phyloP scores from a whole-genome alignment of 2,329 filamentous ascomycete genomes.

The Ophiosphaerella korrae region DNA sequence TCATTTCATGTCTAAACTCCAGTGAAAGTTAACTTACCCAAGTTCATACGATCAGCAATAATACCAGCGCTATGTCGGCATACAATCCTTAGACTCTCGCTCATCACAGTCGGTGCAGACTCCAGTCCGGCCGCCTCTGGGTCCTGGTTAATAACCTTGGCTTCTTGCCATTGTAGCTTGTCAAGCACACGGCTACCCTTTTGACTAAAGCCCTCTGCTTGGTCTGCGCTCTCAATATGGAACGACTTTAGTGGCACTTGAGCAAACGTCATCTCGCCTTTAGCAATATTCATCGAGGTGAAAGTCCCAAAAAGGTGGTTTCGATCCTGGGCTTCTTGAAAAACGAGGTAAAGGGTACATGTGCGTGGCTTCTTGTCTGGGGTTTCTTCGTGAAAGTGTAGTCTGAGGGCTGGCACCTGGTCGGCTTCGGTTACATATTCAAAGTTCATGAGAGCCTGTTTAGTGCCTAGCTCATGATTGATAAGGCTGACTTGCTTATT shows the following conservation, averaged over 20 bases:
- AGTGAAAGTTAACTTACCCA: constrained; percentile 53
- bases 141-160: constrained; percentile 74
- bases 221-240: constrained; percentile 63
- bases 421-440: constrained; percentile 66
- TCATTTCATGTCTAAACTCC: background rate
- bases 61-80: constrained; percentile 77
- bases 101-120: constrained; percentile 70
- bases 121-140: constrained; percentile 61
- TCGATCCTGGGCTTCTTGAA: constrained; percentile 73
- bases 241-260: constrained; percentile 71
- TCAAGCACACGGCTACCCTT: constrained; percentile 49
- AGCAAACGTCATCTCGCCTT: constrained; percentile 71
- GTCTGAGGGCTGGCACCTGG: constrained; percentile 70
- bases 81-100: constrained; percentile 76
- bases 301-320: constrained; percentile 73
- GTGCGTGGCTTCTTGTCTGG: constrained; percentile 52
- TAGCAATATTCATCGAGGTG: constrained; percentile 70
- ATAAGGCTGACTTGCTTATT: constrained; percentile 79
- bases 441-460: constrained; percentile 73
- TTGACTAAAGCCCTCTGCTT: constrained; percentile 52
- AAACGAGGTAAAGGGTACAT: constrained; percentile 77
- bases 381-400: constrained; percentile 67
- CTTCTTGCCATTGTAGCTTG: constrained; percentile 66
- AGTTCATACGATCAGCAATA: constrained; percentile 81
- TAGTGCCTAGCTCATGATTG: constrained; percentile 67